Percentiles rank a stretch among this genome's conserved stretches.
Evolutionary conservation across 2,329 filamentous ascomycete species (phyloP).

Genomic region (Diaporthe citrichinensis): DNA sequence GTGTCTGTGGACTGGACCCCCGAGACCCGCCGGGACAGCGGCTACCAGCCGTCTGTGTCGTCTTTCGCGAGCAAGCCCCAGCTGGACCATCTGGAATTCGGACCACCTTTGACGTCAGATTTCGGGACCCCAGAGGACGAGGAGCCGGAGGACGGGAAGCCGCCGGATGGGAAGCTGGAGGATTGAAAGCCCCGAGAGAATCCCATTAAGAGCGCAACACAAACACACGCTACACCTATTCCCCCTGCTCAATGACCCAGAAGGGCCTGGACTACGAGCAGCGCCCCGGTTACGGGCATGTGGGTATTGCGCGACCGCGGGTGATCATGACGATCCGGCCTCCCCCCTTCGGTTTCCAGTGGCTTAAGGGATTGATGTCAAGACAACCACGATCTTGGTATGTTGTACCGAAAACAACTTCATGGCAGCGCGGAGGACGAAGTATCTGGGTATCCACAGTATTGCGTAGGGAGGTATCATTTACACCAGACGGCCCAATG

Average conservation of each 20-base stretch:
- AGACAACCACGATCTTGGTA: background rate
- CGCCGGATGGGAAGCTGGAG: no score
- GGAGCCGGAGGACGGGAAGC: background rate
- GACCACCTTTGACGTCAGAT: background rate
- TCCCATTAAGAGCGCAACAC: background rate
- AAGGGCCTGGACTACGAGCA: no score
- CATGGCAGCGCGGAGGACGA: background rate
- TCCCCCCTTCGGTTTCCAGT: background rate
- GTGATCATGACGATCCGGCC: background rate
- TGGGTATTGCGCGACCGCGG: background rate
- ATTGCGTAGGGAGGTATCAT: background rate
- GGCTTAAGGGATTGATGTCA: background rate
- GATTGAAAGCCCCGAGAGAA: no score
- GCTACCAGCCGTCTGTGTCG: slow-evolving; percentile 22
- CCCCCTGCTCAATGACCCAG: background rate
- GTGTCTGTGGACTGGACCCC: background rate
- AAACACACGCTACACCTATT: background rate
- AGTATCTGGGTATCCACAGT: background rate
- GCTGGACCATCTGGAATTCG: slow-evolving; percentile 11
- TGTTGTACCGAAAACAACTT: no score
- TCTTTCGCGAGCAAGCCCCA: background rate
- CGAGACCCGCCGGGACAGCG: slow-evolving; percentile 12
- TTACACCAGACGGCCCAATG: background rate
- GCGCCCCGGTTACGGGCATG: background rate
- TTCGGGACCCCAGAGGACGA: background rate